A percentile compares a stretch with the other conserved stretches of the same genome.
Evolutionary conservation across 1,284 basidiomycete species (phyloP).

Genomic region (Ganoderma sinense): DNA sequence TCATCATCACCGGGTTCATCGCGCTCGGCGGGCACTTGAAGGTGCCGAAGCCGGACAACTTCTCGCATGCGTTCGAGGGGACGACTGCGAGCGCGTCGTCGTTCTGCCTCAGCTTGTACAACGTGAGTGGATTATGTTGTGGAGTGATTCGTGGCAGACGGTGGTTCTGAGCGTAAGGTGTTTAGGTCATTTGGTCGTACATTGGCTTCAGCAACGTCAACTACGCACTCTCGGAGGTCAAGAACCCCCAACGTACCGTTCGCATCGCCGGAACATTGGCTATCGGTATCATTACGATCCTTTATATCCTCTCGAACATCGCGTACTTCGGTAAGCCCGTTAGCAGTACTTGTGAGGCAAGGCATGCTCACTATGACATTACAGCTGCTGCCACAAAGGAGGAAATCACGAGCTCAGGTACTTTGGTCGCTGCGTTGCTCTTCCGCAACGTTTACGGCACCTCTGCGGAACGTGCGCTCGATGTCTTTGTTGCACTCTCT

Average conservation of each 20-base stretch:
- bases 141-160: conserved; percentile 66
- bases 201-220: conserved; percentile 72
- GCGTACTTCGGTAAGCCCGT: conserved; percentile 57
- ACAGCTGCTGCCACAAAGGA: conserved; percentile 68
- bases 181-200: conserved; percentile 60
- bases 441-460: conserved; percentile 74
- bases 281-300: conserved; percentile 55
- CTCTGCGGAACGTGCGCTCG: conserved; percentile 64
- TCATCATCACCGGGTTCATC: conserved; percentile 55
- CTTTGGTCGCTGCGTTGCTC: conserved; percentile 70
- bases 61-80: conserved; percentile 47
- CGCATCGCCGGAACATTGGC: conserved; percentile 72
- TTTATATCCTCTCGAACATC: conserved; percentile 70
- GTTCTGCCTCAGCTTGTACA: conserved; percentile 63
- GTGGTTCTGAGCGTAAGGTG: conserved; percentile 44
- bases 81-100: conserved; percentile 59
- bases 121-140: conserved; percentile 73
- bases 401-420: conserved; percentile 64
- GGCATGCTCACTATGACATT: conserved; percentile 45
- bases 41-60: conserved; percentile 57
- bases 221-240: conserved; percentile 64
- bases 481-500: conserved; percentile 66
- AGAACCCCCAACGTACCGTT: conserved; percentile 70
- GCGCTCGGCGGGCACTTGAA: conserved; percentile 49
- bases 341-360: not conserved